phyloP scores from a whole-genome alignment of 2,329 filamentous ascomycete species.

The Westerdykella sp. region DNA sequence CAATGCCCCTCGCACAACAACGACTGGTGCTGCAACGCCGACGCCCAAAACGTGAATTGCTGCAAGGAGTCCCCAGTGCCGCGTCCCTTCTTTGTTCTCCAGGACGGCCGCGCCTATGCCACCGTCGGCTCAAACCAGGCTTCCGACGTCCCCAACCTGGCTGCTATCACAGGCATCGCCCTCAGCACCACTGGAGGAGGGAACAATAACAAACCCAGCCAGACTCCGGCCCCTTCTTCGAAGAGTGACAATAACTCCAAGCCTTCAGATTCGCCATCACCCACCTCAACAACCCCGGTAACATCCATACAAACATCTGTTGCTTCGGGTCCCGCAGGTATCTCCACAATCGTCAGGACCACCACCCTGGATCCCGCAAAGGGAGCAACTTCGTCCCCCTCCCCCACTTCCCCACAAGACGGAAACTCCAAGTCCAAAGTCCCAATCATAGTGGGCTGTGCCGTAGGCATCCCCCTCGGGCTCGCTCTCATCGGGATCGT shows the following conservation, averaged over 20 bases:
- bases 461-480: conserved; percentile 32
- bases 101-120: conserved; percentile 27
- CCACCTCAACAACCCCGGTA: conserved; percentile 11
- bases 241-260: conserved; percentile 3
- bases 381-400: not conserved
- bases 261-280: conserved; percentile 5
- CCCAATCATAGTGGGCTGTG: conserved; percentile 30
- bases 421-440: conserved; percentile 15
- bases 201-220: conserved; percentile 5
- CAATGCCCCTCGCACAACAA: conserved; percentile 30
- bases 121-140: conserved; percentile 19
- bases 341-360: conserved; percentile 18
- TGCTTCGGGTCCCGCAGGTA: conserved; percentile 20
- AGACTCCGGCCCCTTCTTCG: conserved; percentile 8
- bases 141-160: conserved; percentile 14
- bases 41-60: conserved; percentile 23
- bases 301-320: conserved; percentile 21
- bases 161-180: conserved; percentile 23
- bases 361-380: conserved; percentile 11
- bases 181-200: conserved; percentile 4
- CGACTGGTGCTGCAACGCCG: conserved; percentile 34
- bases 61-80: conserved; percentile 26
- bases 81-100: conserved; percentile 29
- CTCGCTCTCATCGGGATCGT: conserved; percentile 27
- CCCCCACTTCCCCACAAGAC: conserved; percentile 4